A percentile compares a stretch with the other conserved stretches of the same genome.
phyloP scores from a whole-genome alignment of 345 rosid genomes.

The Garcia nutans region DNA sequence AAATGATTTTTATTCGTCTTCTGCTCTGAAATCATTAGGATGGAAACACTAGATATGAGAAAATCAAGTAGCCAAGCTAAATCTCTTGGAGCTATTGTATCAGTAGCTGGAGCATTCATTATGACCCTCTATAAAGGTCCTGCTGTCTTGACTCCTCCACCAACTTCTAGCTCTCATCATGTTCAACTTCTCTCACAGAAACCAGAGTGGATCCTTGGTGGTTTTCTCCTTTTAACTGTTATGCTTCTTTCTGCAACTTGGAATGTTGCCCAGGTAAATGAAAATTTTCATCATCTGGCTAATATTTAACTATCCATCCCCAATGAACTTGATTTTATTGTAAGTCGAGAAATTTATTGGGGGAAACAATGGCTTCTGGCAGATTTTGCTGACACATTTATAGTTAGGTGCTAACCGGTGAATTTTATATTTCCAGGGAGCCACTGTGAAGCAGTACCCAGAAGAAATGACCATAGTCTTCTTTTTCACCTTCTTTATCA shows the following conservation, averaged over 20 bases:
- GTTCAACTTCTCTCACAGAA: slow-evolving; percentile 15
- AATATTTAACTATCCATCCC: not conserved
- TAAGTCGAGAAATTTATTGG: no score
- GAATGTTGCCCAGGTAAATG: slow-evolving; percentile 41
- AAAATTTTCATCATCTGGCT: not conserved
- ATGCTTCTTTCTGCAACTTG: slow-evolving; percentile 29
- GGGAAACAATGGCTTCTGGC: no score
- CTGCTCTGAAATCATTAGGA: slow-evolving; percentile 19
- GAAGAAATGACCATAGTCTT: slow-evolving; percentile 32
- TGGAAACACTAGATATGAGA: slow-evolving; percentile 38
- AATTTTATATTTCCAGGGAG: slow-evolving; percentile 16
- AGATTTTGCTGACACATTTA: no score
- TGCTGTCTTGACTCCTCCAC: slow-evolving; percentile 4
- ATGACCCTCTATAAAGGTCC: slow-evolving; percentile 44
- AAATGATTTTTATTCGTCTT: not conserved
- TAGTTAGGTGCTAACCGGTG: not conserved
- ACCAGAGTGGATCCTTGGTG: slow-evolving; percentile 48
- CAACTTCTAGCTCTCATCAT: slow-evolving; percentile 9
- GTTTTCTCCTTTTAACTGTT: slow-evolving; percentile 33
- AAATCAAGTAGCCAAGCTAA: slow-evolving; percentile 41
- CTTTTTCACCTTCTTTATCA: slow-evolving; percentile 30
- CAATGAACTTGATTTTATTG: no score
- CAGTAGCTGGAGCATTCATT: slow-evolving; percentile 42
- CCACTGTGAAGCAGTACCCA: slow-evolving; percentile 26
- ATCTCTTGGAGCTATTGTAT: slow-evolving; percentile 36